Evolutionary conservation across 2,329 filamentous ascomycete genomes (phyloP).

Genomic region (Colletotrichum spinosum): DNA sequence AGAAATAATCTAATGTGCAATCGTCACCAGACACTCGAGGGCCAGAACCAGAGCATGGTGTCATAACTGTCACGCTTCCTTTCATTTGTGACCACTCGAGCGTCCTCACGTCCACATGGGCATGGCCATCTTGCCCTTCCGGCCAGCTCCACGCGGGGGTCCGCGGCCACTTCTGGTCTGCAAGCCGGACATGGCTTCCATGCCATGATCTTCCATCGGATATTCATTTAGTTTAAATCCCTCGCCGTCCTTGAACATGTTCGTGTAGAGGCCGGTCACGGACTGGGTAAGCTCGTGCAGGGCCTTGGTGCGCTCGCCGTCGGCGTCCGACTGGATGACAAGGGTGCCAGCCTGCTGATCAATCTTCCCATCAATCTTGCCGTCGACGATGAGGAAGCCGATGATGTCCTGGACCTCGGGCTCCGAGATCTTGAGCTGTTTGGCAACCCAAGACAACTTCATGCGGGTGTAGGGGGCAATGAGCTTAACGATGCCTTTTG

Average conservation of each 20-base stretch:
- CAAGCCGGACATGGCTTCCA: slow-evolving; percentile 43
- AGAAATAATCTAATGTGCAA: not conserved
- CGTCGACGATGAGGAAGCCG: slow-evolving; percentile 92
- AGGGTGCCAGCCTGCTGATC: slow-evolving; percentile 89
- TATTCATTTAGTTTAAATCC: slow-evolving; percentile 64
- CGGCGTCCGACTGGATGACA: slow-evolving; percentile 79
- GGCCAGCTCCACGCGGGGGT: slow-evolving; percentile 27
- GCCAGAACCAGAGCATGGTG: no score
- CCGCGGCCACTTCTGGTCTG: slow-evolving; percentile 36
- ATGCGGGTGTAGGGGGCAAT: slow-evolving; percentile 96
- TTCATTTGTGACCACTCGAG: not conserved
- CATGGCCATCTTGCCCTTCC: slow-evolving; percentile 33
- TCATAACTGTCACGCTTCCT: no score
- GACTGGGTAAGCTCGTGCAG: slow-evolving; percentile 79
- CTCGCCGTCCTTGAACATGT: slow-evolving; percentile 82
- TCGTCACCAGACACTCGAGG: no score
- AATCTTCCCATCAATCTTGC: slow-evolving; percentile 87
- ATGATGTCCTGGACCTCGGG: slow-evolving; percentile 94
- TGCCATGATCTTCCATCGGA: slow-evolving; percentile 43
- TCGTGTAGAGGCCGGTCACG: slow-evolving; percentile 75
- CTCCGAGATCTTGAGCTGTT: slow-evolving; percentile 86
- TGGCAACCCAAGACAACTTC: slow-evolving; percentile 87
- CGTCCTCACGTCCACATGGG: slow-evolving; percentile 24
- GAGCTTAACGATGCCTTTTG: slow-evolving; percentile 91
- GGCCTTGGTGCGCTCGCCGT: slow-evolving; percentile 79